A percentile compares a stretch with the other conserved stretches of the same genome.
Conservation (phyloP, 306 rosid genomes). For the Vicia sativa region DNA sequence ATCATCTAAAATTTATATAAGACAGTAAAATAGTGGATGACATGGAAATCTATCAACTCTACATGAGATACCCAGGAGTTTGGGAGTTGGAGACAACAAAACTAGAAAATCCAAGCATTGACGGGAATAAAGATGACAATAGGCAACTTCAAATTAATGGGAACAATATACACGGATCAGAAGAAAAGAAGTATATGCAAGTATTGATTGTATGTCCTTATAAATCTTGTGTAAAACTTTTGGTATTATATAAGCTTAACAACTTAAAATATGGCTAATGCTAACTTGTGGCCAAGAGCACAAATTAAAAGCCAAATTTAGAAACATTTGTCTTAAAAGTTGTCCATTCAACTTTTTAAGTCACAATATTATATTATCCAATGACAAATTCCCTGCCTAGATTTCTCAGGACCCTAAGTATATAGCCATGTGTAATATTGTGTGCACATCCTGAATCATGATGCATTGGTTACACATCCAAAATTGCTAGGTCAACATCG, state of each 20-base stretch:
- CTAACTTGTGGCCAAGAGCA: no score
- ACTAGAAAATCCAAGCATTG: not conserved
- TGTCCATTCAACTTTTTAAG: no score
- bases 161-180: constrained; percentile 1
- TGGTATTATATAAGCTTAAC: constrained; percentile 6
- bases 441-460: not conserved
- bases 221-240: constrained; percentile 3
- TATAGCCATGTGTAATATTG: not conserved
- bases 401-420: no score
- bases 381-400: no score
- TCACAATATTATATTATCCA: no score
- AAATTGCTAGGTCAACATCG: constrained; percentile 10
- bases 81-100: not conserved
- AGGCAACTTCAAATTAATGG: constrained; percentile 3
- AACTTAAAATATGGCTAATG: not conserved
- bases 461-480: constrained; percentile 9
- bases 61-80: not conserved
- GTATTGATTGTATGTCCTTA: not conserved
- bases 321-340: no score
- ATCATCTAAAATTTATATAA: not conserved
- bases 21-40: not conserved
- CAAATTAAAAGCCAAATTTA: no score
- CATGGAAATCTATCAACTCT: constrained; percentile 23
- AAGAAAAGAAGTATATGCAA: constrained; percentile 6
- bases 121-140: not conserved